phyloP scores from a whole-genome alignment of 805 yeast genomes.

The Yamadazyma endophytica region DNA sequence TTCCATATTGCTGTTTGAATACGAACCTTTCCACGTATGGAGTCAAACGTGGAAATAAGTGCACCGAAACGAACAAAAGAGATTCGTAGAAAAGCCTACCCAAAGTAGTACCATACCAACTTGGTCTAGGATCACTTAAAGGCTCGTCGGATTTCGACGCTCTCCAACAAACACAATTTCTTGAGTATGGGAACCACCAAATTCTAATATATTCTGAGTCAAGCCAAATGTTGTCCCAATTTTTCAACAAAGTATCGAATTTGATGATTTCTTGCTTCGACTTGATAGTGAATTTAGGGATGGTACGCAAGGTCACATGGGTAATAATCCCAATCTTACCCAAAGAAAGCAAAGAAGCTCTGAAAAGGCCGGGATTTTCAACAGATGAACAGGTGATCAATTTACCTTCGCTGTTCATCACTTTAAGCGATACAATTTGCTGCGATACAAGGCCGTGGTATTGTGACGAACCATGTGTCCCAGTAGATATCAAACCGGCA shows the following conservation, averaged over 20 bases:
- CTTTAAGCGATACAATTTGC: constrained; percentile 73
- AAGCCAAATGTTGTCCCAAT: constrained; percentile 82
- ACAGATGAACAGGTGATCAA: constrained; percentile 61
- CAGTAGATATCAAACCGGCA: constrained; percentile 95
- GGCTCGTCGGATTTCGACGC: constrained; percentile 73
- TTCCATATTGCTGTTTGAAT: constrained; percentile 79
- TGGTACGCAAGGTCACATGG: constrained; percentile 76
- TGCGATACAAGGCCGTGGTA: constrained; percentile 88
- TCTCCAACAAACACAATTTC: constrained; percentile 85
- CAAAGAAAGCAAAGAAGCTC: constrained; percentile 77
- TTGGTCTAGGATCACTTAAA: constrained; percentile 57
- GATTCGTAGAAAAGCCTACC: constrained; percentile 81
- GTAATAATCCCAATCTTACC: constrained; percentile 92
- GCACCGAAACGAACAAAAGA: constrained; percentile 74
- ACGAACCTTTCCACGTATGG: constrained; percentile 84
- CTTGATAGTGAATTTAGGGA: constrained; percentile 78
- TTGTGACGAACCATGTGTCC: constrained; percentile 95
- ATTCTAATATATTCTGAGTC: constrained; percentile 86
- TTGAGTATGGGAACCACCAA: constrained; percentile 97
- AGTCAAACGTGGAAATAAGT: constrained; percentile 68
- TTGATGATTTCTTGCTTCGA: constrained; percentile 78
- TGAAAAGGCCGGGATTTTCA: constrained; percentile 62
- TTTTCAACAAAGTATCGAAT: constrained; percentile 64
- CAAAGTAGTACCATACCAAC: constrained; percentile 80
- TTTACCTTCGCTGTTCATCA: constrained; percentile 76